Base-by-base conservation (phyloP, 768 basidiomycete genomes). In the Mycena epipterygia region DNA sequence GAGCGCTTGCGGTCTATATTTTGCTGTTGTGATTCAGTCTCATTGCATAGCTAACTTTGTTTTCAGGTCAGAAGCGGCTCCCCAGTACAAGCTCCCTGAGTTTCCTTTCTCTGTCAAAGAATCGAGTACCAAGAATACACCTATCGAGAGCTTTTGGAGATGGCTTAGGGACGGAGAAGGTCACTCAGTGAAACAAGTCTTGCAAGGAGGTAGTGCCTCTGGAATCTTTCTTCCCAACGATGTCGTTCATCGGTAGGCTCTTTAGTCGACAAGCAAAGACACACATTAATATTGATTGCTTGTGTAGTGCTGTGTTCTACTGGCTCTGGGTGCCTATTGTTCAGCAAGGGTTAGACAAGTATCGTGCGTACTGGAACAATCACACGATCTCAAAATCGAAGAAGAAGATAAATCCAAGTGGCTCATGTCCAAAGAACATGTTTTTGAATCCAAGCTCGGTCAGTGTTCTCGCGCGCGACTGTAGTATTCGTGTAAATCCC, bases 111-210 rank as follows among this genome's bases (percentile, higher is more conserved):
- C n/a, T 6, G 44, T 30, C 23, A 64, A 49, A 51, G 53, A 32
- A 14, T 61, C 25, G 42, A 74, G 46, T 25, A 65, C 29, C 5
- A 39, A 59, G 5, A 63, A 64, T 27, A 71, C 35, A 62, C 52
- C 32, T 3, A 57, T 65, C 25, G 70, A 52, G 39, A 23, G n/a
- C 19, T 46, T 52, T 37, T 49, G 39, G 70, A 25, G 46, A 5
- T 60, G 59, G 59, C 30, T 23, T 0, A 19, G 59, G 1, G 23
- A 60, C 29, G 39, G 56, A 23, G 56, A 57, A 2, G 59, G 59
- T 5, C 5, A 48, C 1, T 46, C 42, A 3, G 23, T 60, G 6
- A n/a, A 27, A 8, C 21, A n/a, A 0, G 17, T 44, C 8, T 19
- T 60, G 4, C 32, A 60, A 13, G 14, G n/a, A 6, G 59, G 59